Conservation (phyloP, 1,284 basidiomycete genomes). For the Xanthoconium separans region DNA sequence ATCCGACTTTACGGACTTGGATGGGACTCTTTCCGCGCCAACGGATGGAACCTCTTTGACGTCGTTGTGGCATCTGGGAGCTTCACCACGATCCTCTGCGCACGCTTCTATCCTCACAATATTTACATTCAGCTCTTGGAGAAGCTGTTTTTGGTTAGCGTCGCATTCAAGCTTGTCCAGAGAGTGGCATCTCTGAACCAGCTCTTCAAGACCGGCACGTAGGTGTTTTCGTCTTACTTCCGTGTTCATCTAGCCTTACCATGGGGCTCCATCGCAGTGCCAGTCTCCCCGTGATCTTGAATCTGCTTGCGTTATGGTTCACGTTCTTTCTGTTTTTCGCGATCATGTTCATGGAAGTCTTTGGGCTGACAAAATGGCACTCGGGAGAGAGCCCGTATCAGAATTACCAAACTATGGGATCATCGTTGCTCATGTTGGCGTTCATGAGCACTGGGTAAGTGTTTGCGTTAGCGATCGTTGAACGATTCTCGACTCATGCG, state of each 20-base stretch:
- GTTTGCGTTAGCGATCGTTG: slow-evolving; percentile 9
- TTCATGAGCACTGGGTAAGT: slow-evolving; percentile 74
- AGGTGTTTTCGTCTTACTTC: slow-evolving; percentile 34
- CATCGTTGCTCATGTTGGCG: slow-evolving; percentile 82
- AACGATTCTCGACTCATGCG: slow-evolving; percentile 1
- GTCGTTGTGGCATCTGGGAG: slow-evolving; percentile 81
- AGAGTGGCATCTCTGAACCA: slow-evolving; percentile 89
- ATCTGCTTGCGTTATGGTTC: slow-evolving; percentile 87
- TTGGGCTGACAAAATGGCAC: slow-evolving; percentile 89
- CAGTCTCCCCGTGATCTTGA: slow-evolving; percentile 86
- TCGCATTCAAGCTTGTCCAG: slow-evolving; percentile 94
- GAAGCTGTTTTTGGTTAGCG: slow-evolving; percentile 92
- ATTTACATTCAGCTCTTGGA: slow-evolving; percentile 74
- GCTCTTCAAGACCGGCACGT: slow-evolving; percentile 96
- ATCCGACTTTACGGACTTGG: slow-evolving; percentile 86
- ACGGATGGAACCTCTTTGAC: slow-evolving; percentile 95
- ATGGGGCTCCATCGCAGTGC: slow-evolving; percentile 47
- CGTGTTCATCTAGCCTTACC: slow-evolving; percentile 3
- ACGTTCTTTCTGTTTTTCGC: slow-evolving; percentile 92
- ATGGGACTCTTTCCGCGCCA: slow-evolving; percentile 79
- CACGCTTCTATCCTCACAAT: slow-evolving; percentile 56
- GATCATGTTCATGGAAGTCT: slow-evolving; percentile 90
- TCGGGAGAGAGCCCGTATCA: slow-evolving; percentile 68
- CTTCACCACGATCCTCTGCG: slow-evolving; percentile 81
- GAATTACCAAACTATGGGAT: slow-evolving; percentile 84